These are phyloP conservation scores for Ascochyta viciae-villosae DNA, from an alignment of 2,329 filamentous ascomycete genomes.

Conservation along the genomic window DNA sequence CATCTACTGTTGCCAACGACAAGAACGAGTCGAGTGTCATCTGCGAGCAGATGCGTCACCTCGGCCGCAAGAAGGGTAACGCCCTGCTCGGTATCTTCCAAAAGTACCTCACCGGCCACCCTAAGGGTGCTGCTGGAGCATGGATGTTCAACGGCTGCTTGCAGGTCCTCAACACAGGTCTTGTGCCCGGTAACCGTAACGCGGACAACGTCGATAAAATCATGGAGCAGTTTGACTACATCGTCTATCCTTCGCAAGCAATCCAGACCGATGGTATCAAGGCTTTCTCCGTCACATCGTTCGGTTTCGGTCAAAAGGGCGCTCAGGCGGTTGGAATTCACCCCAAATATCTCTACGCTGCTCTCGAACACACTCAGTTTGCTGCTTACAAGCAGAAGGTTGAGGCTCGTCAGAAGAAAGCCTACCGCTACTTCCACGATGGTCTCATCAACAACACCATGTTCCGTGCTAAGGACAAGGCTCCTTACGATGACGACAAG, in stretches of 20 bases:
- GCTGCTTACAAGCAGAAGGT: slow-evolving; percentile 86
- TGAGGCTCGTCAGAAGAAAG: slow-evolving; percentile 93
- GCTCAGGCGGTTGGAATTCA: slow-evolving; percentile 97
- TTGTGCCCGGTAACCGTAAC: slow-evolving; percentile 97
- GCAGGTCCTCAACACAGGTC: slow-evolving; percentile 90
- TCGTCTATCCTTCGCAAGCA: slow-evolving; percentile 92
- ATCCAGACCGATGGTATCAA: slow-evolving; percentile 99
- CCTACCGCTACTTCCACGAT: slow-evolving; percentile 98
- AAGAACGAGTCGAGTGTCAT: slow-evolving; percentile 99
- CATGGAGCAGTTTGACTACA: slow-evolving; percentile 98
- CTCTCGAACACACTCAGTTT: slow-evolving; percentile 88
- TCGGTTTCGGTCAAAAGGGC: slow-evolving; percentile 99
- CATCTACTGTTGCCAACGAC: slow-evolving; percentile 97
- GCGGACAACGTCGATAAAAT: slow-evolving; percentile 95
- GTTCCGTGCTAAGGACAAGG: slow-evolving; percentile 92
- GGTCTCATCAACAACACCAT: slow-evolving; percentile 97
- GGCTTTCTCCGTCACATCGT: slow-evolving; percentile 98
- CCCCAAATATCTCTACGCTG: slow-evolving; percentile 92
- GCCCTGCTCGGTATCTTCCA: slow-evolving; percentile 97
- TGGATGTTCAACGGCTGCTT: slow-evolving; percentile 99
- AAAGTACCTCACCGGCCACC: slow-evolving; percentile 98
- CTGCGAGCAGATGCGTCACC: slow-evolving; percentile 92
- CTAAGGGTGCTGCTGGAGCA: slow-evolving; percentile 97
- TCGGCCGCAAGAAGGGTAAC: slow-evolving; percentile 96
- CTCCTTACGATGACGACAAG: slow-evolving; percentile 89